A percentile compares a stretch with the other conserved stretches of the same genome.
phyloP scores from a whole-genome alignment of 352 stramenopile species.

The Pythium dissimile region DNA sequence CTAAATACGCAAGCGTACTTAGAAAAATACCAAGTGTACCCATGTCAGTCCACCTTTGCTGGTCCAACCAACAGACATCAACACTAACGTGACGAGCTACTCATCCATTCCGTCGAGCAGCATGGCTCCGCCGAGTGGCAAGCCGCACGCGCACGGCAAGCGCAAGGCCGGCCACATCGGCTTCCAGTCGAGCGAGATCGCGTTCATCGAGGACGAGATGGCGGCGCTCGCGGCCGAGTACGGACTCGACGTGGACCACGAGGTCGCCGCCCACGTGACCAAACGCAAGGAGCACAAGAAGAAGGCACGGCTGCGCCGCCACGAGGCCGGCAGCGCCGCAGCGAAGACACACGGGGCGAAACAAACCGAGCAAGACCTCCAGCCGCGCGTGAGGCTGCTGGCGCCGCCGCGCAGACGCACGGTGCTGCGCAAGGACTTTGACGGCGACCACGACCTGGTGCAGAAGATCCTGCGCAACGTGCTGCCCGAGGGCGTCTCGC shows the following conservation, averaged over 20 bases:
- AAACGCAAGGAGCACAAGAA: constrained; percentile 48
- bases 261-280: constrained; percentile 58
- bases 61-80: no score
- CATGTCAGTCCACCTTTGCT: no score
- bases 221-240: constrained; percentile 74
- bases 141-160: constrained; percentile 31
- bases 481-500: constrained; percentile 45
- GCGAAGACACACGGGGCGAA: no score
- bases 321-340: constrained; percentile 16
- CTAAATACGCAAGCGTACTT: constrained; percentile 10
- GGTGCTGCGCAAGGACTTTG: constrained; percentile 19
- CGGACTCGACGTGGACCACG: constrained; percentile 62
- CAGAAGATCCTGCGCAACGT: constrained; percentile 38
- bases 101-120: no score
- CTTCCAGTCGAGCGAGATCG: constrained; percentile 72
- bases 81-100: no score
- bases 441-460: constrained; percentile 35
- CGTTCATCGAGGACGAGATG: constrained; percentile 87
- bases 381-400: constrained; percentile 13
- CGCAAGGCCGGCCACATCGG: constrained; percentile 70
- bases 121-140: neutral
- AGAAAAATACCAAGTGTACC: no score
- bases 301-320: constrained; percentile 38
- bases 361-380: neutral
- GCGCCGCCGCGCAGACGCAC: constrained; percentile 9